Evolutionary conservation across 208 protist genomes (phyloP).

Genomic region (Leishmania tarentolae): DNA sequence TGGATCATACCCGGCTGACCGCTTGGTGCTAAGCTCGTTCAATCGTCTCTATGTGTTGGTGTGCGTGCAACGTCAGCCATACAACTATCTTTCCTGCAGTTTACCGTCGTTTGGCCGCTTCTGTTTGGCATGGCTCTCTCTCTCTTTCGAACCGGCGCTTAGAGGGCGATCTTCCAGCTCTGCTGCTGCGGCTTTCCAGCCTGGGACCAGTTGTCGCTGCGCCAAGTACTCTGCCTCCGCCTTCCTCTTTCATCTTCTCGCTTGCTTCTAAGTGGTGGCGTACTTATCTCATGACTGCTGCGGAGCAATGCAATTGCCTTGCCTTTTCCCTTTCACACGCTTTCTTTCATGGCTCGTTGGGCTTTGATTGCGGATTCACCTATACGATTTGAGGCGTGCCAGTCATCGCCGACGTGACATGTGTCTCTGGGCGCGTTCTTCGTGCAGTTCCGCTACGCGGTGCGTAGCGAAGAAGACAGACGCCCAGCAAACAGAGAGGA

Average conservation of each 20-base stretch:
- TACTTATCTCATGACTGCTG: too few relatives aligned
- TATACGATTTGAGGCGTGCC: not conserved
- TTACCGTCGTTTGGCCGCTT: not conserved
- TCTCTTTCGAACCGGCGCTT: not conserved
- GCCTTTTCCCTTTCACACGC: not conserved
- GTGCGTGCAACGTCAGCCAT: not conserved
- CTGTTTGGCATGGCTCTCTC: not conserved
- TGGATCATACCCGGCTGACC: not conserved
- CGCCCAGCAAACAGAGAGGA: too few relatives aligned
- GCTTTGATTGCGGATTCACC: not conserved
- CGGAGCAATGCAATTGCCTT: not conserved
- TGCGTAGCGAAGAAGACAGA: too few relatives aligned
- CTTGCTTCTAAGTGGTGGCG: not conserved
- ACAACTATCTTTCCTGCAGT: not conserved
- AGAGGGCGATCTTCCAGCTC: not conserved
- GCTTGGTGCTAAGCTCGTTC: not conserved
- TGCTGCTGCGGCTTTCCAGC: not conserved
- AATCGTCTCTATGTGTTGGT: not conserved
- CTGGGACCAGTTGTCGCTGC: not conserved
- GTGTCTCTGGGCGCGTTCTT: too few relatives aligned
- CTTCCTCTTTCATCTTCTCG: not conserved
- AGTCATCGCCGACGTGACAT: too few relatives aligned
- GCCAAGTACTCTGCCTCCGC: not conserved
- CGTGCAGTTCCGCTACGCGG: too few relatives aligned
- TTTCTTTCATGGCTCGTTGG: not conserved